Percentiles rank a stretch among this genome's conserved stretches.
These are phyloP conservation scores for Yamadazyma conglobata DNA, from an alignment of 1,139 yeast species.

Conservation along the genomic window DNA sequence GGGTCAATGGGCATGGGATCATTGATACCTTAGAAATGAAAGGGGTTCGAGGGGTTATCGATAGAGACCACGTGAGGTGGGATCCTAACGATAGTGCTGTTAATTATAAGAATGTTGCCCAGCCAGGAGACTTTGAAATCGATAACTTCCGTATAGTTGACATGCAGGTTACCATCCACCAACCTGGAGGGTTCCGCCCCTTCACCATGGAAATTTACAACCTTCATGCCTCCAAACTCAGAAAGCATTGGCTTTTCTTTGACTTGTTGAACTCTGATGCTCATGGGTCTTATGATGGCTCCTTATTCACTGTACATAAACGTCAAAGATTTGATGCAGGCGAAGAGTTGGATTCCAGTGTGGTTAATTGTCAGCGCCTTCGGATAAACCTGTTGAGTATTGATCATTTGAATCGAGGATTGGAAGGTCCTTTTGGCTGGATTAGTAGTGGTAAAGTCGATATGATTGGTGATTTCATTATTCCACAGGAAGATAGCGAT, in stretches of 20 bases:
- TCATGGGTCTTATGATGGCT: slow-evolving; percentile 90
- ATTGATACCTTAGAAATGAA: slow-evolving; percentile 76
- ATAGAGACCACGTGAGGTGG: slow-evolving; percentile 85
- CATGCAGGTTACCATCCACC: slow-evolving; percentile 72
- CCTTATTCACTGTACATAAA: slow-evolving; percentile 86
- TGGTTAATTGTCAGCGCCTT: slow-evolving; percentile 60
- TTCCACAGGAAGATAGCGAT: slow-evolving; percentile 54
- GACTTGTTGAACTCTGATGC: slow-evolving; percentile 83
- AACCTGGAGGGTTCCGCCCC: slow-evolving; percentile 78
- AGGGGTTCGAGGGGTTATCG: slow-evolving; percentile 89
- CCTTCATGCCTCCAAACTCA: slow-evolving; percentile 71
- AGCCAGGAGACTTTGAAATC: slow-evolving; percentile 91
- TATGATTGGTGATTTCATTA: slow-evolving; percentile 84
- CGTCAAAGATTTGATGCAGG: slow-evolving; percentile 54
- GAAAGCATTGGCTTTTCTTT: slow-evolving; percentile 91
- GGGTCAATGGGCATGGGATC: slow-evolving; percentile 90
- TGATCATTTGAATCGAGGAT: slow-evolving; percentile 86
- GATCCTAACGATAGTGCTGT: slow-evolving; percentile 79
- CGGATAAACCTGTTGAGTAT: slow-evolving; percentile 81
- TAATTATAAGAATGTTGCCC: slow-evolving; percentile 66
- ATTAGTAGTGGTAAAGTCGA: slow-evolving; percentile 88
- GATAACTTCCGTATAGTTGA: slow-evolving; percentile 82
- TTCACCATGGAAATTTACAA: slow-evolving; percentile 83
- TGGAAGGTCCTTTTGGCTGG: slow-evolving; percentile 97
- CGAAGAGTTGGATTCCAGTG: slow-evolving; percentile 7